phyloP scores from a whole-genome alignment of 1,139 yeast genomes.

The Geotrichum bryndzae region DNA sequence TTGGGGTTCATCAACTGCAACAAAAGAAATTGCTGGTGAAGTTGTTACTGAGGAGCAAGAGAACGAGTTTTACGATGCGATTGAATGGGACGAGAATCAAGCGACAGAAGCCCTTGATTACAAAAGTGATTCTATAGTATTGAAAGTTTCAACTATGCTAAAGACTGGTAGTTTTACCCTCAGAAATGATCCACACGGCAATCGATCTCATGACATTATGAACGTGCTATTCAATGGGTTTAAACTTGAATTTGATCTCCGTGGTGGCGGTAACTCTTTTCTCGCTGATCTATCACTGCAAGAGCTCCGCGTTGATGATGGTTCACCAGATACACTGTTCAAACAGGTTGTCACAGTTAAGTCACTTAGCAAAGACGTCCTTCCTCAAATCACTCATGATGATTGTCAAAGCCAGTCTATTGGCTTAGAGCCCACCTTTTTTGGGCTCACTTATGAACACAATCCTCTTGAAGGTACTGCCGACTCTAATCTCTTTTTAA shows the following conservation, averaged over 20 bases:
- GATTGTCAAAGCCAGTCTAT: constrained; percentile 24
- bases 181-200: constrained; percentile 35
- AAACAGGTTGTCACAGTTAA: constrained; percentile 84
- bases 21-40: constrained; percentile 27
- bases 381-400: constrained; percentile 12
- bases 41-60: constrained; percentile 38
- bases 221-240: constrained; percentile 78
- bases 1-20: constrained; percentile 33
- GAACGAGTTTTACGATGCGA: constrained; percentile 82
- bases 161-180: constrained; percentile 72
- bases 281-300: constrained; percentile 65
- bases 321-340: constrained; percentile 64
- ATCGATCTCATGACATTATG: constrained; percentile 49
- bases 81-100: constrained; percentile 76
- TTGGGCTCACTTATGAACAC: constrained; percentile 72
- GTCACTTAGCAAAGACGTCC: constrained; percentile 41
- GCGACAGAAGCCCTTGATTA: constrained; percentile 52
- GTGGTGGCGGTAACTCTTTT: constrained; percentile 64
- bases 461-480: constrained; percentile 82
- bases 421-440: constrained; percentile 50
- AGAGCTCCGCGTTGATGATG: constrained; percentile 82
- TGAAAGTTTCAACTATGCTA: constrained; percentile 62
- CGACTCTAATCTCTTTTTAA: constrained; percentile 67
- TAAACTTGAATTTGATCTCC: constrained; percentile 60
- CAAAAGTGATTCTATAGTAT: constrained; percentile 65